Percentiles rank a stretch among this genome's conserved stretches.
phyloP scores from a whole-genome alignment of 495 filamentous ascomycete genomes.

The Gamarada debralockiae region DNA sequence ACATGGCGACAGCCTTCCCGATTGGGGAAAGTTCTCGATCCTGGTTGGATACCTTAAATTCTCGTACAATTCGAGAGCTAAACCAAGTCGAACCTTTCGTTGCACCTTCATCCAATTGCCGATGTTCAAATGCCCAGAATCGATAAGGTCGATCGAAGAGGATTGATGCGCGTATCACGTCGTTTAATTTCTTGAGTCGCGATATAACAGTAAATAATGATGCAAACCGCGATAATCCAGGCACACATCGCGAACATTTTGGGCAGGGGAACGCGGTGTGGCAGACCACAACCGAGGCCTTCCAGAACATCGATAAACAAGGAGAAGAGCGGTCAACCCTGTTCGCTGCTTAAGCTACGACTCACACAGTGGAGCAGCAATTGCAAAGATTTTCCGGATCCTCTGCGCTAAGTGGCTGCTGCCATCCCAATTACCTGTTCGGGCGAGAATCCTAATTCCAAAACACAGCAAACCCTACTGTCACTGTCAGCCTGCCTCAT shows the following conservation, averaged over 20 bases:
- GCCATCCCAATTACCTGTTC: background rate
- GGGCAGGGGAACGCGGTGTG: background rate
- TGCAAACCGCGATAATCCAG: conserved; percentile 7
- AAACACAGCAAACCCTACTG: too few relatives aligned
- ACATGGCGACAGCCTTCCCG: conserved; percentile 15
- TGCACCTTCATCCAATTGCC: background rate
- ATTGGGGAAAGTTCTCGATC: background rate
- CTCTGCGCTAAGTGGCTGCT: conserved; percentile 13
- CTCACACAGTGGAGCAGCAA: conserved; percentile 1
- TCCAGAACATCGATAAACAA: background rate
- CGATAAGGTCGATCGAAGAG: background rate
- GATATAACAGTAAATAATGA: background rate
- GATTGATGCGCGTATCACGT: background rate
- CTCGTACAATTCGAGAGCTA: too few relatives aligned
- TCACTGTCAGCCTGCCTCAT: too few relatives aligned
- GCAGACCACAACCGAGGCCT: background rate
- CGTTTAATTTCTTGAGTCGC: conserved; percentile 18
- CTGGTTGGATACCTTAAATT: conserved; percentile 13
- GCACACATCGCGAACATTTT: background rate
- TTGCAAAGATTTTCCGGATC: conserved; percentile 3
- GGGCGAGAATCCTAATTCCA: too few relatives aligned
- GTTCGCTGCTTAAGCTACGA: background rate
- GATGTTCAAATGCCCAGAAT: background rate
- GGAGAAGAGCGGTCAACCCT: background rate
- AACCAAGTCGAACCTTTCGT: too few relatives aligned